phyloP scores from a whole-genome alignment of 495 filamentous ascomycete species.

The Penicillium desertorum region DNA sequence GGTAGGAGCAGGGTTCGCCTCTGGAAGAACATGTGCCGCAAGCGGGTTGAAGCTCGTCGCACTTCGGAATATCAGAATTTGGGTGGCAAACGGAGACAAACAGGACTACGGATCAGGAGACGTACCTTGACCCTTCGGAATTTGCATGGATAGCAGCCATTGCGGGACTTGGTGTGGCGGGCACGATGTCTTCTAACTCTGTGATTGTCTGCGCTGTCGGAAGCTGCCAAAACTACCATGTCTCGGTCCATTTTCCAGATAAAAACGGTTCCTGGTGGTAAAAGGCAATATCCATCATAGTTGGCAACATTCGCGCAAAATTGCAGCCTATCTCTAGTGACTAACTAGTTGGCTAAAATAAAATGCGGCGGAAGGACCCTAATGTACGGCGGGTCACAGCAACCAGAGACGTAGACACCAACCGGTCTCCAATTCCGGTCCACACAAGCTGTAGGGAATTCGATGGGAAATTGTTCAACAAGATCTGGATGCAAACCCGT shows the following conservation, averaged over 20 bases:
- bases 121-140: conserved; percentile 13
- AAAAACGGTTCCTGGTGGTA: background rate
- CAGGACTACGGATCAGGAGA: background rate
- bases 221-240: background rate
- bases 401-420: background rate
- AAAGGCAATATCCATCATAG: conserved; percentile 1
- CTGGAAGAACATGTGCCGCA: conserved; percentile 16
- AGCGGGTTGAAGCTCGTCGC: conserved; percentile 17
- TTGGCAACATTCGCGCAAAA: background rate
- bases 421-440: too few relatives aligned
- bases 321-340: background rate
- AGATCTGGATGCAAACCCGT: too few relatives aligned
- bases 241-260: background rate
- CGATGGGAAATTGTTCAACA: too few relatives aligned
- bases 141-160: conserved; percentile 20
- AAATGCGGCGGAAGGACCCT: too few relatives aligned
- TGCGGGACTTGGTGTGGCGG: conserved; percentile 15
- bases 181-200: conserved; percentile 6
- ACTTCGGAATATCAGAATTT: conserved; percentile 12
- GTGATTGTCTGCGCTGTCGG: background rate
- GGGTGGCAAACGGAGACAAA: background rate
- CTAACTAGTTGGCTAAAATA: too few relatives aligned
- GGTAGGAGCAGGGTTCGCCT: conserved; percentile 15
- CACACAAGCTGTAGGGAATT: too few relatives aligned
- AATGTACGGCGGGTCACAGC: background rate